Evolutionary conservation across 1,139 yeast species (phyloP), one percentile per base, ranked within the genome.

Genomic region (Scheffersomyces segobiensis): DNA sequence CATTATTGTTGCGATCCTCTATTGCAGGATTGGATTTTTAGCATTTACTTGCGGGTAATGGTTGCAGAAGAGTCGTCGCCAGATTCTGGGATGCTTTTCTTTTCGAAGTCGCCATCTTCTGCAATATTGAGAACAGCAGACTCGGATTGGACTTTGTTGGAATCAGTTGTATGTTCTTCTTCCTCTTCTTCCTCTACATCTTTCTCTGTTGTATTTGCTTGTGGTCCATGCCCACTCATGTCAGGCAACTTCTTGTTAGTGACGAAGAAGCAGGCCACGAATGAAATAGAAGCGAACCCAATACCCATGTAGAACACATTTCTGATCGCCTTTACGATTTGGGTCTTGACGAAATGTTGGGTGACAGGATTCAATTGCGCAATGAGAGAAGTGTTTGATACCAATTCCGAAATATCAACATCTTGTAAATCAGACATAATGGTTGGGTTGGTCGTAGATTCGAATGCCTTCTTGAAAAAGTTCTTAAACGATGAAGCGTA

Each of bases 301-400:
- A 81, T 65, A 3, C 76, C 68, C 52, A 78, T 70, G 63, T 77
- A 81, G 59, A 78, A 82, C 1, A 78, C 78, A 58, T 77, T 75
- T 51, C 70, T 69, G 49, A 83, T 65, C 2, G 81, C 73, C 24
- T 64, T 66, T 79, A 82, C 75, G 52, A 79, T 66, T 19, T 69
- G 72, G 47, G 69, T 67, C 39, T 71, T 59, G 2, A 78, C 67
- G 42, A 68, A 50, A 1, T 62, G 63, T 53, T 65, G 67, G 0
- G 73, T 65, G 0, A 60, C 58, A 0, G 57, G 50, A 0, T 81
- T 60, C 47, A 73, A 58, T 0, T 55, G 54, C 1, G 57, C 50
- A 4, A 72, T 54, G 21, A 69, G 57, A 0, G 63, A 53, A 8
- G 55, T 53, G 20, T 21, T 56, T 4, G 50, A 48, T 3, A 48